Percentiles rank a stretch among this genome's conserved stretches.
Conservation (phyloP, 345 rosid genomes). For the Adansonia digitata region DNA sequence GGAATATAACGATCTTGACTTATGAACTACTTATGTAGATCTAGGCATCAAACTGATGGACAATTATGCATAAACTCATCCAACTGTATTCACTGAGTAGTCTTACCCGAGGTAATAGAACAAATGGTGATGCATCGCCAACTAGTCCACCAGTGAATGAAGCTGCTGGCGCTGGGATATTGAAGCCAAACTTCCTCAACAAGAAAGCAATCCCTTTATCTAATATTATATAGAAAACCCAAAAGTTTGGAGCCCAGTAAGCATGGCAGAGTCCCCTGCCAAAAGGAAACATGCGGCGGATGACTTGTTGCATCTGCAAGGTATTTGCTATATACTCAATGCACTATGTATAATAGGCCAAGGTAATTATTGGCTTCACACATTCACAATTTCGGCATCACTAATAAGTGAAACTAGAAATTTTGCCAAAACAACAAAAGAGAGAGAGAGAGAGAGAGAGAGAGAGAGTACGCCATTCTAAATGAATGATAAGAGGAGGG, state of each 20-base stretch:
- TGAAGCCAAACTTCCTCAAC: slow-evolving; percentile 53
- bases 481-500: background rate
- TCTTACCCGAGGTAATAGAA: slow-evolving; percentile 67
- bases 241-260: slow-evolving; percentile 95
- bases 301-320: slow-evolving; percentile 76
- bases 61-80: background rate
- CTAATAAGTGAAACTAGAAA: background rate
- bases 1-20: background rate
- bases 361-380: slow-evolving; percentile 4
- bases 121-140: slow-evolving; percentile 74
- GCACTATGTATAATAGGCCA: slow-evolving; percentile 8
- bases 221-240: slow-evolving; percentile 81
- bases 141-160: slow-evolving; percentile 93
- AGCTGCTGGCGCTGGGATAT: slow-evolving; percentile 49
- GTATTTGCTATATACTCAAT: slow-evolving; percentile 26
- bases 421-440: background rate
- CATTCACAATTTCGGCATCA: background rate
- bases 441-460: too few relatives aligned
- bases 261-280: slow-evolving; percentile 99
- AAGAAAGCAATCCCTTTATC: slow-evolving; percentile 66
- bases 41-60: background rate
- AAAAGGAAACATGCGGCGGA: slow-evolving; percentile 83
- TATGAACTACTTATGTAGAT: background rate
- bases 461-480: background rate
- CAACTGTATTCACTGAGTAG: background rate